A percentile compares a stretch with the other conserved stretches of the same genome.
These are phyloP conservation scores for Alternaria triticina DNA, from an alignment of 2,329 filamentous ascomycete species.

Conservation along the genomic window DNA sequence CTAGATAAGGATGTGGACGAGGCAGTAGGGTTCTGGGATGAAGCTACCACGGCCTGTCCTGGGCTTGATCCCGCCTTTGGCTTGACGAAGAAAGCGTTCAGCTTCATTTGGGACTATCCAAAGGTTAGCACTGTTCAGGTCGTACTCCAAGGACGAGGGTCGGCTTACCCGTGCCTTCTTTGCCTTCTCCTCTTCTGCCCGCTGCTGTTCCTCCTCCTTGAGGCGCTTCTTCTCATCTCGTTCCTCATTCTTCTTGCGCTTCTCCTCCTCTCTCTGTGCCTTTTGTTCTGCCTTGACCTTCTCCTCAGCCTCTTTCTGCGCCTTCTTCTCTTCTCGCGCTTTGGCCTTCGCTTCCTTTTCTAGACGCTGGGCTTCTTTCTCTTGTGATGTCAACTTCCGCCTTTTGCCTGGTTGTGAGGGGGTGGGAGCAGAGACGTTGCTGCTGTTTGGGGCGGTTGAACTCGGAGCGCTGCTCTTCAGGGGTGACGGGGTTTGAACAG, in stretches of 20 bases:
- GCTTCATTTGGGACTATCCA: slow-evolving; percentile 47
- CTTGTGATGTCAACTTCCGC: slow-evolving; percentile 51
- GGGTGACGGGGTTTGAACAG: slow-evolving; percentile 43
- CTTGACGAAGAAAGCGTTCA: slow-evolving; percentile 55
- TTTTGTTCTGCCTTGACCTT: slow-evolving; percentile 47
- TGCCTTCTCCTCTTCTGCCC: slow-evolving; percentile 48
- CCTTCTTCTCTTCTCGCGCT: slow-evolving; percentile 44
- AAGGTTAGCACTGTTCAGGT: slow-evolving; percentile 24
- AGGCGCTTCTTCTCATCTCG: slow-evolving; percentile 50
- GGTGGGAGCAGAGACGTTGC: slow-evolving; percentile 7
- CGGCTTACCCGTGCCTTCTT: slow-evolving; percentile 50
- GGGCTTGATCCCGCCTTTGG: slow-evolving; percentile 45
- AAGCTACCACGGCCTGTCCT: slow-evolving; percentile 39
- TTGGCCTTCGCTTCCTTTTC: slow-evolving; percentile 50
- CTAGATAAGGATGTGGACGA: slow-evolving; percentile 34
- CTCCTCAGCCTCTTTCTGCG: slow-evolving; percentile 44
- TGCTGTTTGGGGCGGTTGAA: slow-evolving; percentile 22
- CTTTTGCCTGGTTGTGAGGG: slow-evolving; percentile 48
- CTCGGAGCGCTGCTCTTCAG: slow-evolving; percentile 18
- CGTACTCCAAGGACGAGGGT: slow-evolving; percentile 2
- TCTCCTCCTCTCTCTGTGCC: slow-evolving; percentile 46
- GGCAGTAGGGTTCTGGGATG: slow-evolving; percentile 40
- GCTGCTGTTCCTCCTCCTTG: slow-evolving; percentile 56
- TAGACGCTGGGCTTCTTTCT: slow-evolving; percentile 49
- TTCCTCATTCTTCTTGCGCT: slow-evolving; percentile 42